Evolutionary conservation across 371 early-diverging fungal genomes (phyloP), one percentile per base, ranked within the genome.

Genomic region (Rhizopus microsporus): DNA sequence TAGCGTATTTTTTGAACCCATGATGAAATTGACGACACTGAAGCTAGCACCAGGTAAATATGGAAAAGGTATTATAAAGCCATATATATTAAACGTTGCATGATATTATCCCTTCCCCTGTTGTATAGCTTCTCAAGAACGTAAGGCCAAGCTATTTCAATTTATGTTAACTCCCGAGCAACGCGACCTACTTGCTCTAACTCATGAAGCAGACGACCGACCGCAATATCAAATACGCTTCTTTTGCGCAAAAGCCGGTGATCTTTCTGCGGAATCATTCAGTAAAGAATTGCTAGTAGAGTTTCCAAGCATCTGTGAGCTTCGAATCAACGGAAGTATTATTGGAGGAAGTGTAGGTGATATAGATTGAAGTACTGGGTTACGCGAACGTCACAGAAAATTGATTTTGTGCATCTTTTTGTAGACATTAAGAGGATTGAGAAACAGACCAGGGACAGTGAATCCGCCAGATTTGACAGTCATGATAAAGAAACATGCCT

Each of bases 401-500:
- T 23, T 23, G 23, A 15, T 38, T 59, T n/a, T 33, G 5, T 16
- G 15, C n/a, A 6, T 23, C 39, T 45, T 13, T 8, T 45, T 13
- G 12, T 65, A 86, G 87, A 69, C 57, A 13, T 57, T 83, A 13
- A 74, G 83, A 37, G 86, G 88, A 1, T 53, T 83, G 44, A 86
- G 83, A 53, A 81, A 79, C 33, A 81, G 71, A 48, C 84, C 84
- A n/a, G 82, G 85, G 0, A 85, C 87, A 3, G 85, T 85, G 0
- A 65, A 80, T 40, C 86, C 88, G 3, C 77, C 81, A 3, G 81
- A 88, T 58, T 65, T 88, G 29, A 82, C 87, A 2, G 46, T 58
- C 4, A 72, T 83, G 42, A 70, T 69, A 42, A 55, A 60, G 30
- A 55, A 75, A 12, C 54, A 65, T 0, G 39, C 56, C 0, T 49